These are phyloP conservation scores for Saccharomycopsis fodiens DNA, from an alignment of 805 yeast genomes.

Conservation along the genomic window DNA sequence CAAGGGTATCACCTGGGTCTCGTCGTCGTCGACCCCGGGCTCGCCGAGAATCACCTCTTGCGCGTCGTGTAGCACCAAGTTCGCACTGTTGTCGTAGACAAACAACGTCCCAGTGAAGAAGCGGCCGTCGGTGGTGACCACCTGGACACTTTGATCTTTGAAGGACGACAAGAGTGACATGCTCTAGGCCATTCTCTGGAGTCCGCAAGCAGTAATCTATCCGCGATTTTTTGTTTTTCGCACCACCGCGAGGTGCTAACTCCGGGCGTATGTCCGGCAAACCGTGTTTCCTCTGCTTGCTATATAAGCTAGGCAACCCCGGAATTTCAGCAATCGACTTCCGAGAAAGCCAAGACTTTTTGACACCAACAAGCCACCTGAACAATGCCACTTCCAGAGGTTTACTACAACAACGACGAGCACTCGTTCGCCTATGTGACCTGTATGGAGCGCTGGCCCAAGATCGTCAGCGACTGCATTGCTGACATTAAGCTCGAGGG, in stretches of 20 bases:
- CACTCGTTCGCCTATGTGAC: slow-evolving; percentile 81
- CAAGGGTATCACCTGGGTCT: slow-evolving; percentile 29
- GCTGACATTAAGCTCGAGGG: slow-evolving; percentile 43
- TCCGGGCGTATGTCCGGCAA: too few relatives aligned
- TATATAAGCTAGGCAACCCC: neutral
- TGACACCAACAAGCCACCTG: too few relatives aligned
- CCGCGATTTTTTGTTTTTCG: neutral
- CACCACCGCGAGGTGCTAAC: neutral
- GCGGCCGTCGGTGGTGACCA: slow-evolving; percentile 31
- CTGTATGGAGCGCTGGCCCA: slow-evolving; percentile 80
- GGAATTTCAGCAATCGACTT: too few relatives aligned
- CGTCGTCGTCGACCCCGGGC: slow-evolving; percentile 24
- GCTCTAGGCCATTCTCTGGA: neutral
- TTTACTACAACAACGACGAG: slow-evolving; percentile 58
- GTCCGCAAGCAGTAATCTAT: neutral
- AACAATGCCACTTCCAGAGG: slow-evolving; percentile 32
- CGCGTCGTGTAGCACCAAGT: slow-evolving; percentile 32
- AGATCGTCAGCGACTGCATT: slow-evolving; percentile 60
- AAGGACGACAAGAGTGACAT: slow-evolving; percentile 18
- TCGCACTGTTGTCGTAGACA: slow-evolving; percentile 37
- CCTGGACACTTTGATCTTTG: slow-evolving; percentile 24
- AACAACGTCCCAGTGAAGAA: slow-evolving; percentile 22
- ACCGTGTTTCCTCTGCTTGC: too few relatives aligned
- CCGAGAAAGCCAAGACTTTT: too few relatives aligned
- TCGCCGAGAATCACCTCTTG: slow-evolving; percentile 30